Percentiles rank a stretch among this genome's conserved stretches.
These are phyloP conservation scores for Chalciporus piperatus DNA, from an alignment of 768 basidiomycete genomes.

Conservation along the genomic window DNA sequence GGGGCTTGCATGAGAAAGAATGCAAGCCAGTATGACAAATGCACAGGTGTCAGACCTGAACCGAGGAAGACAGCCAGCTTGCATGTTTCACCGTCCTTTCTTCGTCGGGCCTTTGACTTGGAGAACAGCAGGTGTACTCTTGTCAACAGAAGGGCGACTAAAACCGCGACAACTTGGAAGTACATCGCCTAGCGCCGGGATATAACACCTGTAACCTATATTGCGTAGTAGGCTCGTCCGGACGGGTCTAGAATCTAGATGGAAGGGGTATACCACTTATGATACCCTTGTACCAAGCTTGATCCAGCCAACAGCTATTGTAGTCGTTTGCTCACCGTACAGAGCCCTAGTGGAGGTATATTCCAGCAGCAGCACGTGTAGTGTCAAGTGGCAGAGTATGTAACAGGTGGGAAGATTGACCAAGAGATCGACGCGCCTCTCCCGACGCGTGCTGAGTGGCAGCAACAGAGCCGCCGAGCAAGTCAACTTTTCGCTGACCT, in stretches of 20 bases:
- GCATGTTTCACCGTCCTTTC: conserved; percentile 31
- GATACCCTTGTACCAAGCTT: too few relatives aligned
- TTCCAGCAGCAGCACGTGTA: too few relatives aligned
- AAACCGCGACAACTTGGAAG: conserved; percentile 2
- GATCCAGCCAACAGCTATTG: too few relatives aligned
- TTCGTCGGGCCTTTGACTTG: conserved; percentile 13
- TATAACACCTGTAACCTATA: not conserved
- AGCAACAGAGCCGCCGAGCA: too few relatives aligned
- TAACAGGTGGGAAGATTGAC: not conserved
- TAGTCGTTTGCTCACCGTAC: too few relatives aligned
- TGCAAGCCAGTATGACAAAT: conserved; percentile 1
- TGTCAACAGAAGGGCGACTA: conserved; percentile 15
- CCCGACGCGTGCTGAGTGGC: not conserved
- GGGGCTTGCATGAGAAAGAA: conserved; percentile 5
- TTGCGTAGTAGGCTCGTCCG: too few relatives aligned
- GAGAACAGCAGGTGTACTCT: conserved; percentile 20
- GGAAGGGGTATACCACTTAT: too few relatives aligned
- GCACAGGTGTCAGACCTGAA: conserved; percentile 56
- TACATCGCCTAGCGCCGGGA: conserved; percentile 10
- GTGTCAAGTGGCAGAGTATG: too few relatives aligned
- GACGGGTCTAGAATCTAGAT: too few relatives aligned
- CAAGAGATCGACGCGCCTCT: not conserved
- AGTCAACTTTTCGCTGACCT: not conserved
- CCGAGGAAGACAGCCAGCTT: conserved; percentile 85
- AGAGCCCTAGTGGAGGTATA: too few relatives aligned